These are phyloP conservation scores for Penicillium coffeae DNA, from an alignment of 495 filamentous ascomycete species.

Conservation along the genomic window DNA sequence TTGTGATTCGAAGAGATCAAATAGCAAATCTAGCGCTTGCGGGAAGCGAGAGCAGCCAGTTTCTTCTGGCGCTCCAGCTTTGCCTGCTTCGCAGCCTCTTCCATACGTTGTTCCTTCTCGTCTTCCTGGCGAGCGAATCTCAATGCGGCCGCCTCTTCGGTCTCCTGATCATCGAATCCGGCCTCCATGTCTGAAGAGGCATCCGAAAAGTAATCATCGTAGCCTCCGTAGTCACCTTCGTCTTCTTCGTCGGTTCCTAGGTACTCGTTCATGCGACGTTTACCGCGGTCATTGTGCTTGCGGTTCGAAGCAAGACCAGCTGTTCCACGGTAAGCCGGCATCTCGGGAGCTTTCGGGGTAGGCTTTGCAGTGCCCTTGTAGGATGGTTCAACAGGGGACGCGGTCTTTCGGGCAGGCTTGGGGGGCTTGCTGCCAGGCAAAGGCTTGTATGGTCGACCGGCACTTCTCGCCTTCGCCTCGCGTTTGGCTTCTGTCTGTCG, in stretches of 20 bases:
- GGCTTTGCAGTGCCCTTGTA: conserved; percentile 55
- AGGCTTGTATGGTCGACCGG: conserved; percentile 21
- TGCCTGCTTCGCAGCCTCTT: conserved; percentile 50
- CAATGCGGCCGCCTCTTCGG: conserved; percentile 53
- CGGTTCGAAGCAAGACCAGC: conserved; percentile 26
- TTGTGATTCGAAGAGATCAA: neutral
- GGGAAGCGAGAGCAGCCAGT: conserved; percentile 43
- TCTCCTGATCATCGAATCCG: conserved; percentile 54
- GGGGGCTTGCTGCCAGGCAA: neutral
- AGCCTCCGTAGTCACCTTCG: conserved; percentile 43
- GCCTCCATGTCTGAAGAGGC: conserved; percentile 65
- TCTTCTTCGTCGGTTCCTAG: conserved; percentile 47
- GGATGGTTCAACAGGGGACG: conserved; percentile 22
- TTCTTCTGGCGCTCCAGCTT: conserved; percentile 56
- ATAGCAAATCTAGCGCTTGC: conserved; percentile 22
- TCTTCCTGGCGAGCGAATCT: conserved; percentile 54
- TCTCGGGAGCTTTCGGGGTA: conserved; percentile 23
- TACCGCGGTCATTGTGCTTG: conserved; percentile 32
- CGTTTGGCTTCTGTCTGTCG: conserved; percentile 30
- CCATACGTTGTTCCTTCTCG: conserved; percentile 50
- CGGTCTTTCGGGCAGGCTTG: neutral
- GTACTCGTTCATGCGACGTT: conserved; percentile 43
- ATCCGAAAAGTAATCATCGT: conserved; percentile 55
- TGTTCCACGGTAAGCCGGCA: conserved; percentile 57
- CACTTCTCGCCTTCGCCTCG: conserved; percentile 30